phyloP scores from a whole-genome alignment of 306 rosid genomes.

The Canavalia ensiformis region DNA sequence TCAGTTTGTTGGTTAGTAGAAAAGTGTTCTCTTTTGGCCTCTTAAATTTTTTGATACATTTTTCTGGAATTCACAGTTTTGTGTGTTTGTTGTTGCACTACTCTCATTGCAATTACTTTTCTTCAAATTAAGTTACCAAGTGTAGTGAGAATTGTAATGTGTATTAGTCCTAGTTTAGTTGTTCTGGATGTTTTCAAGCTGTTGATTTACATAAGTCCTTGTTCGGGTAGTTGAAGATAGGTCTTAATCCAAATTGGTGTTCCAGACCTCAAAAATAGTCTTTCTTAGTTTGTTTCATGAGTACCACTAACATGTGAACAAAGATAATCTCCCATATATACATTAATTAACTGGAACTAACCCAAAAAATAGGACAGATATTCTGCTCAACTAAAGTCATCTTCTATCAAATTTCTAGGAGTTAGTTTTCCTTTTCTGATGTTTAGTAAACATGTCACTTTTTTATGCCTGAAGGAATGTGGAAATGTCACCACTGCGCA shows the following conservation, averaged over 20 bases:
- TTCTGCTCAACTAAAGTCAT: constrained; percentile 10
- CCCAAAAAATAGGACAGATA: constrained; percentile 1
- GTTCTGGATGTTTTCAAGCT: background rate
- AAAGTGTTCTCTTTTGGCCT: background rate
- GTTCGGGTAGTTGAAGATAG: constrained; percentile 10
- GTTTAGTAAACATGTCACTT: constrained; percentile 40
- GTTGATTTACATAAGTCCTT: constrained; percentile 21
- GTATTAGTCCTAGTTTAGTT: constrained; percentile 19
- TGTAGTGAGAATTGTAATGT: constrained; percentile 33
- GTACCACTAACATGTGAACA: constrained; percentile 17
- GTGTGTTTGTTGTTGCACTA: constrained; percentile 25
- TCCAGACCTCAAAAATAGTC: constrained; percentile 4
- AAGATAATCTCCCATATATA: constrained; percentile 6
- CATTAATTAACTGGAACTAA: background rate
- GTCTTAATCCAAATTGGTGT: constrained; percentile 21
- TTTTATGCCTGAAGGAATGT: constrained; percentile 62
- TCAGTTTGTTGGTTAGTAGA: background rate
- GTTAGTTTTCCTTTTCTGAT: constrained; percentile 28
- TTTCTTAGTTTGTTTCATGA: constrained; percentile 17
- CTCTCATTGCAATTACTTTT: constrained; percentile 27
- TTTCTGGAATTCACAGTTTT: background rate
- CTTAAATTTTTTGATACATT: background rate
- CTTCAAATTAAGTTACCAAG: constrained; percentile 14
- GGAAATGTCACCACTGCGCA: constrained; percentile 67
- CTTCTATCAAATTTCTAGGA: constrained; percentile 37